A percentile compares a stretch with the other conserved stretches of the same genome.
Conservation (phyloP, 2,329 filamentous ascomycete genomes). For the Diaporthe sp. region DNA sequence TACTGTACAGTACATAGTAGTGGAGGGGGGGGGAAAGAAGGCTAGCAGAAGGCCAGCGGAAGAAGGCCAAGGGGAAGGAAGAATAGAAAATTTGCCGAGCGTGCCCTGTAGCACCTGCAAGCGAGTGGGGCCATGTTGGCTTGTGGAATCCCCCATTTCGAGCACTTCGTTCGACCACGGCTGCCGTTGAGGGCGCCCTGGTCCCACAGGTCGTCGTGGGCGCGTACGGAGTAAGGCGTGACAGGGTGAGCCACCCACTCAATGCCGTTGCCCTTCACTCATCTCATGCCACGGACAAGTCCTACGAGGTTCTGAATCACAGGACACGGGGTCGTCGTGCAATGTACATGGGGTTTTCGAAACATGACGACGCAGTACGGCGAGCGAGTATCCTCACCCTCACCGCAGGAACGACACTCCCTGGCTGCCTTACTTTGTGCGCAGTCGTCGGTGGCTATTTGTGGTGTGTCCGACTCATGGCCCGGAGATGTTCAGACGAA, state of each 20-base stretch:
- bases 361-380: neutral
- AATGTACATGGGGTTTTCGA: neutral
- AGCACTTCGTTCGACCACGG: conserved; percentile 18
- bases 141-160: conserved; percentile 3
- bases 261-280: neutral
- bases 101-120: conserved; percentile 21
- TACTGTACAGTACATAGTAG: neutral
- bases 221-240: conserved; percentile 6
- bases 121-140: neutral
- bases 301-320: neutral
- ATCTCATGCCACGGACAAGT: conserved; percentile 15
- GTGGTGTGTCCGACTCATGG: conserved; percentile 6
- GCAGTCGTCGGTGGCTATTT: neutral
- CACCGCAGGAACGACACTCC: neutral
- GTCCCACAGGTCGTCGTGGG: conserved; percentile 12
- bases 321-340: neutral
- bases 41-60: neutral
- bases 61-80: neutral
- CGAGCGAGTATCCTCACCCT: neutral
- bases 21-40: neutral
- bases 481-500: conserved; percentile 9
- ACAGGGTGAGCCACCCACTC: conserved; percentile 8
- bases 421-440: neutral
- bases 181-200: conserved; percentile 2
- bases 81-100: conserved; percentile 23